Base-by-base conservation (phyloP, 129 eudicot species). In the Chrysanthemum makinoi region DNA sequence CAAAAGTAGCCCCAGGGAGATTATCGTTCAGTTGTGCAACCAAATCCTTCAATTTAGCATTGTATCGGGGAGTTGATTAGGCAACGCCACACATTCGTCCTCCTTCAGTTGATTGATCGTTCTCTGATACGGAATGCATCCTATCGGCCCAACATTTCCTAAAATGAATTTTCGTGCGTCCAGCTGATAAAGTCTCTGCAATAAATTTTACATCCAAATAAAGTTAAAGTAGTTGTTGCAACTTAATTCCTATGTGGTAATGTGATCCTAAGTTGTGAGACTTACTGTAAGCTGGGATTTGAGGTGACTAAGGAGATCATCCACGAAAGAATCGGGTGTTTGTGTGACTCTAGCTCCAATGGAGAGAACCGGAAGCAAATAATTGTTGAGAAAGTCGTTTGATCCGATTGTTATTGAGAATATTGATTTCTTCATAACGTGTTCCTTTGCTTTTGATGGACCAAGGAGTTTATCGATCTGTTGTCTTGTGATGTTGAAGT, bases 101-200 rank as follows among this genome's bases (percentile, higher is more conserved):
- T 82, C 89, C 6, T 52, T 83, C 39, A 95, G 62, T 28, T 86
- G 91, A 69, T 95, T 90, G 15, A 95, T 90, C 4, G 97, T 95
- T 72, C 89, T 88, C 70, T 95, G 99, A 69, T 95, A 95, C 1
- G 99, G 99, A 51, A 95, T 95, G 88, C 99, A 95, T 55, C 99
- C 99, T 49, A 95, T 70, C 18, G 99, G 99, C 7, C 99, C 99
- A 4, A 95, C 97, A 68, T 88, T 90, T 28, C 95, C 96, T 3
- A 95, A 20, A 43, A 90, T 84, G 73, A 95, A 95, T 53, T 95
- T 95, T 26, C 99, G 73, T 18, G 97, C 99, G 69, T 90, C 99
- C 63, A 95, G 33, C 62, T 81, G 77, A 62, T 95, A 95, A 81
- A 95, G 87, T 66, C 99, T 88, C 99, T 95, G 86, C 79, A 72